phyloP scores from a whole-genome alignment of 2,329 filamentous ascomycete species.

The Chrysosporium keratinophilum region DNA sequence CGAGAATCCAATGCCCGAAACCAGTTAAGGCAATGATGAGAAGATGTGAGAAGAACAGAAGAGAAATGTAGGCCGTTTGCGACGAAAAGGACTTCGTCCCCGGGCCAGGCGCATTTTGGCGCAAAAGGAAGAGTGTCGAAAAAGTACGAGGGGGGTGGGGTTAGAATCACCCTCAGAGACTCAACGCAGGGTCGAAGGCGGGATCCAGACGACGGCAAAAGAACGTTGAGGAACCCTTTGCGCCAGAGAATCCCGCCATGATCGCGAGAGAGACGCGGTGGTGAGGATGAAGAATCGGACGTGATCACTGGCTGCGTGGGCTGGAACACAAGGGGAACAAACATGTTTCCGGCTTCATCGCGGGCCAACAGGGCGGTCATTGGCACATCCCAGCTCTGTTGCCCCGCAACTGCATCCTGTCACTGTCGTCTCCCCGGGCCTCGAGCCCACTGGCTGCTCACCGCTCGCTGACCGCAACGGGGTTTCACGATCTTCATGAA shows the following conservation, averaged over 20 bases:
- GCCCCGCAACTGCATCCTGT: constrained; percentile 7
- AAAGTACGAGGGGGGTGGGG: constrained; percentile 1
- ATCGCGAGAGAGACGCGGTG: constrained; percentile 10
- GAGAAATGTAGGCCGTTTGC: background rate
- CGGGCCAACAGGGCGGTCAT: background rate
- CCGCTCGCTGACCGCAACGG: constrained; percentile 9
- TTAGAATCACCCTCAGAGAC: background rate
- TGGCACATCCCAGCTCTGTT: background rate
- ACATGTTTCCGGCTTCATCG: constrained; percentile 5
- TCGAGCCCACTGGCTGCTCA: constrained; percentile 2
- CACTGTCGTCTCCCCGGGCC: background rate
- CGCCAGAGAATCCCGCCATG: background rate
- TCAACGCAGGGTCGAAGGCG: background rate
- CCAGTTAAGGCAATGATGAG: background rate
- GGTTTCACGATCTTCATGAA: background rate
- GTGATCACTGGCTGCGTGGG: constrained; percentile 3
- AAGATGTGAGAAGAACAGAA: background rate
- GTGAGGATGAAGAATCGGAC: constrained; percentile 1
- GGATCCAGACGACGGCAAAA: background rate
- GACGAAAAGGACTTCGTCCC: background rate
- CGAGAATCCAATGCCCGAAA: background rate
- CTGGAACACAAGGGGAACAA: constrained; percentile 1
- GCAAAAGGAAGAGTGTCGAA: background rate
- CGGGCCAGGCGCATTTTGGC: background rate
- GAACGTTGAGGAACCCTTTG: background rate